Evolutionary conservation across 495 filamentous ascomycete genomes (phyloP).

Genomic region (Lindgomyces ingoldianus): DNA sequence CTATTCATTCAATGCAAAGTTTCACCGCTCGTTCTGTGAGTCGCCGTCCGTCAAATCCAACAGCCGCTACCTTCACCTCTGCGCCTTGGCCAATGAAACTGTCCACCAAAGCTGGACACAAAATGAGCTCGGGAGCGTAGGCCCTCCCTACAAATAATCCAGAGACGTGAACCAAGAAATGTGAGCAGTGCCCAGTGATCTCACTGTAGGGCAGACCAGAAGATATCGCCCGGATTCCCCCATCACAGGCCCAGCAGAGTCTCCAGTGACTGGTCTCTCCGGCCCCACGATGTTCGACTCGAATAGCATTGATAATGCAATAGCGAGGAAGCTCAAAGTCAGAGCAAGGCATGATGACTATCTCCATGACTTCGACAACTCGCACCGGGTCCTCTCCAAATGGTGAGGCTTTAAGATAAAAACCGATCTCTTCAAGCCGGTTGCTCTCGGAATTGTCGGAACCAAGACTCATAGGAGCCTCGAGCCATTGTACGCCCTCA

Average conservation of each 20-base stretch:
- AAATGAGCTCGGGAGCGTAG: constrained; percentile 33
- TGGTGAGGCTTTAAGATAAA: constrained; percentile 5
- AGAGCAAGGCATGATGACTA: not conserved
- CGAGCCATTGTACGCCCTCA: not conserved
- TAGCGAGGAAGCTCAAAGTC: too few relatives aligned
- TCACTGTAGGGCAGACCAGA: constrained; percentile 32
- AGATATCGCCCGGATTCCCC: not conserved
- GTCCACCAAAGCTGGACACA: not conserved
- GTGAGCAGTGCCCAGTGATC: constrained; percentile 36
- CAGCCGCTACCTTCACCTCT: constrained; percentile 1
- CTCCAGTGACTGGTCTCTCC: constrained; percentile 25
- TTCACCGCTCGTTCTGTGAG: not conserved
- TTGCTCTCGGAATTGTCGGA: not conserved
- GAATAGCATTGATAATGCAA: constrained; percentile 2
- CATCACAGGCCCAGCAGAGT: constrained; percentile 18
- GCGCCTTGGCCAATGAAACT: not conserved
- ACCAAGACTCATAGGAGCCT: not conserved
- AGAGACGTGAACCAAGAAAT: constrained; percentile 31
- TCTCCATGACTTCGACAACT: constrained; percentile 6
- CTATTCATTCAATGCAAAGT: not conserved
- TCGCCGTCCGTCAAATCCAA: constrained; percentile 12
- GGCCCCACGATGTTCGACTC: not conserved
- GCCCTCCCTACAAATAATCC: constrained; percentile 26
- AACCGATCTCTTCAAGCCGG: constrained; percentile 22
- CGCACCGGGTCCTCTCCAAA: not conserved